Evolutionary conservation across 495 filamentous ascomycete genomes (phyloP).

Genomic region (Lentithecium fluviatile): DNA sequence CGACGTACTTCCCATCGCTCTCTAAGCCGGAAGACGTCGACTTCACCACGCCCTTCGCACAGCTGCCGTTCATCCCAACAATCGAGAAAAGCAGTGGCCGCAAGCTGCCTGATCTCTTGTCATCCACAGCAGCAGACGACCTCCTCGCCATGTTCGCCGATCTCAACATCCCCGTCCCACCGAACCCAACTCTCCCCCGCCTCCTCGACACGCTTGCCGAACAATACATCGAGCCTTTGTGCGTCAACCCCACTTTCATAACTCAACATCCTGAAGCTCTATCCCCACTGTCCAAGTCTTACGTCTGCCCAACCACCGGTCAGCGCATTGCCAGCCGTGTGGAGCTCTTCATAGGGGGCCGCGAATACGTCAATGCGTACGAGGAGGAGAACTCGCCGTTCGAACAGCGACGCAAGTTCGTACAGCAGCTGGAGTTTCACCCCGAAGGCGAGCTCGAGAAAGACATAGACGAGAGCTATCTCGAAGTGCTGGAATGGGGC

Average conservation of each 20-base stretch:
- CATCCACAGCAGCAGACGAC: slow-evolving; percentile 53
- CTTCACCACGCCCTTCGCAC: slow-evolving; percentile 62
- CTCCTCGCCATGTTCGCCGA: slow-evolving; percentile 58
- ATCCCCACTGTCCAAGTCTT: slow-evolving; percentile 88
- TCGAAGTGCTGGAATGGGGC: slow-evolving; percentile 79
- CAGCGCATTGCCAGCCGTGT: slow-evolving; percentile 75
- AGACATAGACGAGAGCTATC: slow-evolving; percentile 84
- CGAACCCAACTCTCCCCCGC: slow-evolving; percentile 65
- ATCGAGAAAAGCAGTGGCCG: slow-evolving; percentile 65
- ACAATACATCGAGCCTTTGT: slow-evolving; percentile 71
- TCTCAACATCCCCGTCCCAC: slow-evolving; percentile 53
- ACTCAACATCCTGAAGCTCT: slow-evolving; percentile 88
- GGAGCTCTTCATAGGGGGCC: slow-evolving; percentile 79
- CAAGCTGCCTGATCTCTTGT: slow-evolving; percentile 66
- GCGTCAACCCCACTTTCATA: slow-evolving; percentile 76
- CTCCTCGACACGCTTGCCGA: slow-evolving; percentile 82
- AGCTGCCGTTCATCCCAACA: slow-evolving; percentile 77
- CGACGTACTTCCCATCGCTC: slow-evolving; percentile 47
- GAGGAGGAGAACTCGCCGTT: slow-evolving; percentile 96
- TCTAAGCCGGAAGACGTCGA: slow-evolving; percentile 51
- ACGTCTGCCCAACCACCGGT: slow-evolving; percentile 57
- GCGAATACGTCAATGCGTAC: slow-evolving; percentile 90
- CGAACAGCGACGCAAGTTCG: slow-evolving; percentile 82
- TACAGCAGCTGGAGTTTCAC: slow-evolving; percentile 54
- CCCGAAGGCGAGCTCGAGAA: slow-evolving; percentile 47